Evolutionary conservation across 306 rosid genomes (phyloP), one percentile per base, ranked within the genome.

Genomic region (Glycine tomentella): DNA sequence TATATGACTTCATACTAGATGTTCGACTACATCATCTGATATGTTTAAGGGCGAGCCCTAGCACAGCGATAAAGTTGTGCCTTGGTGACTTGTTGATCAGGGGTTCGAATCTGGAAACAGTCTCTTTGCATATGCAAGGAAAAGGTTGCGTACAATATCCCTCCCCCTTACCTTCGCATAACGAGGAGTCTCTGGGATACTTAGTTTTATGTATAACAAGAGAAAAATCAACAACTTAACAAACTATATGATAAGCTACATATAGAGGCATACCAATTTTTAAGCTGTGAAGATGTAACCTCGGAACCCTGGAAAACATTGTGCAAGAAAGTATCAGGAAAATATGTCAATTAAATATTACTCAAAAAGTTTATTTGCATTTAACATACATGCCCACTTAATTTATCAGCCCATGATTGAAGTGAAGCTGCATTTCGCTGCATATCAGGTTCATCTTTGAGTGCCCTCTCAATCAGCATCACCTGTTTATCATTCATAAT

Each of bases 401-500:
- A 85, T 93, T 87, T 87, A 71, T 90, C 97, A 20, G 98, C 97
- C 98, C 97, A 95, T 20, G 86, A 80, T 79, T 88, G 94, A 77
- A 95, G 85, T 34, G 71, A 87, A 81, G 90, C 80, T 62, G 97
- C 86, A 81, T 91, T 89, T 65, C 99, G 87, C 77, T 95, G 99
- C 98, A 95, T 93, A 64, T 93, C 99, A 79, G 98, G 99, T 87
- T 93, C 94, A 83, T 89, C 93, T 71, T 88, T 49, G 76, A 95
- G 86, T 33, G 97, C 99, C 64, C 69, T 89, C 88, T 95, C 99
- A 42, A 93, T 92, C 31, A 89, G 50, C 10, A 46, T 36, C 78
- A 95, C 84, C 87, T 93, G 97, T n/a, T 87, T 40, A 57, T 91
- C 98, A 75, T 95, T 95, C 99, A 93, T 95, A 82, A 95, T 87